Percentiles rank a stretch among this genome's conserved stretches.
Conservation (phyloP, 2,329 filamentous ascomycete species). For the Venturia asperata region DNA sequence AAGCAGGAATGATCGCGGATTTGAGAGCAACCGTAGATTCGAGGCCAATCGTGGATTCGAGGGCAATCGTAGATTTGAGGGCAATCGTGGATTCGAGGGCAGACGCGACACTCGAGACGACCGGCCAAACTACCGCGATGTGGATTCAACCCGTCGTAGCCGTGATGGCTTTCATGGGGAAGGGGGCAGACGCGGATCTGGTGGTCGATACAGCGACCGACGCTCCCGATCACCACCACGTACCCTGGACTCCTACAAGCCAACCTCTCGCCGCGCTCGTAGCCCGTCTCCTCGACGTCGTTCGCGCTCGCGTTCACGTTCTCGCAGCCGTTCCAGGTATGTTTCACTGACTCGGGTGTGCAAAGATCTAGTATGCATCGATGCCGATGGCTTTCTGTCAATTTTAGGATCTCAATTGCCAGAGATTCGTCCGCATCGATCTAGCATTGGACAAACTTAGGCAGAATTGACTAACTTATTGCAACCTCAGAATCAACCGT, state of each 20-base stretch:
- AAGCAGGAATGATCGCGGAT: constrained; percentile 39
- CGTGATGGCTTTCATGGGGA: constrained; percentile 12
- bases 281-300: constrained; percentile 6
- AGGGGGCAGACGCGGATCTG: background rate
- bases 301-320: constrained; percentile 11
- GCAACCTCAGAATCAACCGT: background rate
- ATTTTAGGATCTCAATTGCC: background rate
- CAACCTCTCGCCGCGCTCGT: background rate
- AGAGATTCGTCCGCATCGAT: background rate
- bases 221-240: constrained; percentile 16
- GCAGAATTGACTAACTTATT: background rate
- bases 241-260: constrained; percentile 3
- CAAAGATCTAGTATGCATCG: background rate
- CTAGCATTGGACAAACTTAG: background rate
- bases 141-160: background rate
- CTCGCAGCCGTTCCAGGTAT: background rate
- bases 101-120: background rate
- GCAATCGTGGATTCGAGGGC: constrained; percentile 7
- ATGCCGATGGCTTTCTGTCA: background rate
- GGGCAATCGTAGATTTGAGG: background rate
- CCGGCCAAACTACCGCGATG: background rate
- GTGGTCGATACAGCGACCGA: background rate
- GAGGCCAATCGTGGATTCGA: background rate
- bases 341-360: background rate
- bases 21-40: background rate